Evolutionary conservation across 2,329 filamentous ascomycete genomes (phyloP), one percentile per base, ranked within the genome.

Genomic region (Trichoderma atrobrunneum): DNA sequence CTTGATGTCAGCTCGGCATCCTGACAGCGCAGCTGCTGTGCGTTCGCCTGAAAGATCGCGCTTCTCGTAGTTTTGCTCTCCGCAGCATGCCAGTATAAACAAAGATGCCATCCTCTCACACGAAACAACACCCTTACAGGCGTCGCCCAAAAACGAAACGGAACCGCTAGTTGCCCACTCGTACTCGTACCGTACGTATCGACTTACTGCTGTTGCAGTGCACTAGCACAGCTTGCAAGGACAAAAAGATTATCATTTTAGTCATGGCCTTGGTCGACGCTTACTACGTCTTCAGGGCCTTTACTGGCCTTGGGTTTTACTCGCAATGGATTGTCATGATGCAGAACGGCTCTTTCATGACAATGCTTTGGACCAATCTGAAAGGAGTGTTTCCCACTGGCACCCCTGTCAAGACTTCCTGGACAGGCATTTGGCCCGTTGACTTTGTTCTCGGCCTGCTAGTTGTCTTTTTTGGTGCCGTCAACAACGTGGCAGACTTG

Each of bases 281-380:
- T 16, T 65, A 26, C 34, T 30, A 60, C 21, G 36, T 61, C 32
- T 61, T 70, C 21, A 24, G 51, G 14, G 59, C 30, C 32, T 56
- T 70, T 11, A 51, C 51, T 16, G 67, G 24, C 56, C 28, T 61
- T 39, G 67, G 54, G 11, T 70, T 70, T 28, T n/a, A 48, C 21
- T n/a, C 56, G 18, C 59, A 61, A 48, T 70, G 67, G 67, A 36
- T 63, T 48, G 54, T 70, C n/a, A 70, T 70, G 67, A 43, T 51
- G 5, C 32, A 14, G 18, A 70, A 70, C 48, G 67, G 67, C 34
- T 60, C 59, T 21, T 63, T 70, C 28, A 18, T 70, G 24, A 57
- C 51, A 26, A 60, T 70, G 34, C 36, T 70, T 12, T 51, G n/a
- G 56, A 61, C 56, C 11, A 43, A 51, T 18, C 39, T 30, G 57